Conservation (phyloP, 2,329 filamentous ascomycete genomes). For the Alternaria alternata region DNA sequence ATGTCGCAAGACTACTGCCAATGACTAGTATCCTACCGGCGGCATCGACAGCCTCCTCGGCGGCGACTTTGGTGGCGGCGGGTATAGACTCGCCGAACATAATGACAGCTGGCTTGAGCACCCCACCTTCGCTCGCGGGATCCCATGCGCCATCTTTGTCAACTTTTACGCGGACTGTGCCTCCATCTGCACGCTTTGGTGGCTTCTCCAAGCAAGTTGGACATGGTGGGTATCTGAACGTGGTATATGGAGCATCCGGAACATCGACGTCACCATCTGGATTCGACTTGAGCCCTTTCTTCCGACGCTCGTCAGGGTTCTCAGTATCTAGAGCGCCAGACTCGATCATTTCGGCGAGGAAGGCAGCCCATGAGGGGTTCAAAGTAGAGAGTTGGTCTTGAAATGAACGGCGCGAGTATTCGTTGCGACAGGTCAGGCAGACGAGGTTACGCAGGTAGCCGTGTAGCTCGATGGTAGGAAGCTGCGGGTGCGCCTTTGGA, state of each 20-base stretch:
- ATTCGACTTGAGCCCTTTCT: constrained; percentile 80
- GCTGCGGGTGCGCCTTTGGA: constrained; percentile 73
- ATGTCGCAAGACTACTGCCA: constrained; percentile 91
- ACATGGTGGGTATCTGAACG: constrained; percentile 90
- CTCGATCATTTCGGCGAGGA: constrained; percentile 74
- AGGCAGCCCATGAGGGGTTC: constrained; percentile 86
- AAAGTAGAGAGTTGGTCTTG: constrained; percentile 77
- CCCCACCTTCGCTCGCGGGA: constrained; percentile 64
- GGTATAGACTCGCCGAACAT: constrained; percentile 96
- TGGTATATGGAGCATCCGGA: constrained; percentile 84
- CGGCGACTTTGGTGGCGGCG: constrained; percentile 71
- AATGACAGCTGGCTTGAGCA: constrained; percentile 90
- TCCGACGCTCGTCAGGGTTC: constrained; percentile 72
- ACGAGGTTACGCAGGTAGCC: constrained; percentile 84
- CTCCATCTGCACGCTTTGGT: constrained; percentile 65
- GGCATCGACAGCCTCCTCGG: constrained; percentile 80
- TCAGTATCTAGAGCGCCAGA: constrained; percentile 81
- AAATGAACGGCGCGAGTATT: constrained; percentile 75
- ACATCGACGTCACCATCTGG: constrained; percentile 95
- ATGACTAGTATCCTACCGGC: constrained; percentile 77
- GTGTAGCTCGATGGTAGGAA: constrained; percentile 85
- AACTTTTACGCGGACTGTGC: constrained; percentile 64
- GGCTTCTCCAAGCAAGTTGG: constrained; percentile 76
- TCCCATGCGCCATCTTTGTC: constrained; percentile 83
- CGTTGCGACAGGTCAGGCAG: constrained; percentile 79